A percentile compares a stretch with the other conserved stretches of the same genome.
phyloP scores from a whole-genome alignment of 31 red algal genomes.

The Endocladia muricata region DNA sequence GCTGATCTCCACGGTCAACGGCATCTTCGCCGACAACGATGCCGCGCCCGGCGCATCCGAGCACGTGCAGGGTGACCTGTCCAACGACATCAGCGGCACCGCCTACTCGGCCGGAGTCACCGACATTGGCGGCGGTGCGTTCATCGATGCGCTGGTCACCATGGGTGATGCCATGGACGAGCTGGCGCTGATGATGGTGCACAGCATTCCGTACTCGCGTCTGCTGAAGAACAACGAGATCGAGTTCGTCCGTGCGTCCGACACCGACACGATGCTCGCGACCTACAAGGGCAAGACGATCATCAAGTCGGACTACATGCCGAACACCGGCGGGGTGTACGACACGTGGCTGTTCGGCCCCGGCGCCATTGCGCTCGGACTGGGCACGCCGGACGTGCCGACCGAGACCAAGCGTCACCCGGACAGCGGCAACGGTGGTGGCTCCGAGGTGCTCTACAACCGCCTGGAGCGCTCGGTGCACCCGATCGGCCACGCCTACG shows the following conservation, averaged over 20 bases:
- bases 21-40: slow-evolving; percentile 2
- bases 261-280: neutral
- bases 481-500: neutral
- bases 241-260: slow-evolving; percentile 1
- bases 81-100: no score
- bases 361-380: neutral
- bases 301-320: neutral
- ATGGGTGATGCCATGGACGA: neutral
- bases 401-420: neutral
- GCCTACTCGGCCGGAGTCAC: no score
- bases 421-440: slow-evolving; percentile 2
- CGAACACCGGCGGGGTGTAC: neutral
- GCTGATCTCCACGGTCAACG: neutral
- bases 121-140: no score
- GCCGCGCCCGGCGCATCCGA: neutral
- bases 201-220: neutral
- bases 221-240: neutral
- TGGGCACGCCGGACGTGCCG: neutral
- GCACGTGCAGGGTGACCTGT: no score
- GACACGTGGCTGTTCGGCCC: neutral
- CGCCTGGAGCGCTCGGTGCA: neutral
- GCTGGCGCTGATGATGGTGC: neutral
- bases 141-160: neutral
- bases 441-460: neutral
- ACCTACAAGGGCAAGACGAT: slow-evolving; percentile 1